Base-by-base conservation (phyloP, 2,329 filamentous ascomycete species). In the Graphium sp. region DNA sequence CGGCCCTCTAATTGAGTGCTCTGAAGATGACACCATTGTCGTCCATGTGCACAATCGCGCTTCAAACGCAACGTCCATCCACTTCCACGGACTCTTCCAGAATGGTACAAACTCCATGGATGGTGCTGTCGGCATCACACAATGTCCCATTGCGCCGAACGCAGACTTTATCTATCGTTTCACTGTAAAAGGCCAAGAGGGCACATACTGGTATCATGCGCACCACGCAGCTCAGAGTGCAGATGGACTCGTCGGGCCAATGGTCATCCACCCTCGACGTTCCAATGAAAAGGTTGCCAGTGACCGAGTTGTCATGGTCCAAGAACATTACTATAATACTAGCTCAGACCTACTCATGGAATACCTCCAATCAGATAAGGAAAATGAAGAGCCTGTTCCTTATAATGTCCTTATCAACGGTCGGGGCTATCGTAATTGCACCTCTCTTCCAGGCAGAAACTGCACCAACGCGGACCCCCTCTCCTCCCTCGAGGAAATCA, bases 1-100 rank as follows among this genome's bases (percentile, higher is more conserved):
- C 0, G 64, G 80, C 1, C 80, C 80, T 5, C 48, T 78, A 24
- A 67, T 89, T 25, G 68, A 80, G 37, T 69, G 72, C 35, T 81
- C 79, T 37, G 71, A 79, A 37, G 78, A 76, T 13, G 81, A 89
- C 39, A 69, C 63, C 2, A 48, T 89, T 7, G 47, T 81, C 4
- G 67, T 84, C 24, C 68, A 79, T 18, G 58, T 83, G 28, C 53
- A 68, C 38, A 87, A 87, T 39, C 58, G 64, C 14, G 66, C 77
- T 1, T 54, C 57, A 9, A 78, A 83, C 37, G 66, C 62, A 9
- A 76, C 74, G 7, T 66, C 62, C 21, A 57, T 85, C 5, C 80
- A 87, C 44, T 85, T 79, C 46, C 80, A 87, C 39, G 80, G 80
- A 11, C 60, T 87, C 36, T 82, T 71, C 42, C 77, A 83, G 43